These are phyloP conservation scores for Fusarium goolgardi DNA, from an alignment of 2,329 filamentous ascomycete genomes.

Conservation along the genomic window DNA sequence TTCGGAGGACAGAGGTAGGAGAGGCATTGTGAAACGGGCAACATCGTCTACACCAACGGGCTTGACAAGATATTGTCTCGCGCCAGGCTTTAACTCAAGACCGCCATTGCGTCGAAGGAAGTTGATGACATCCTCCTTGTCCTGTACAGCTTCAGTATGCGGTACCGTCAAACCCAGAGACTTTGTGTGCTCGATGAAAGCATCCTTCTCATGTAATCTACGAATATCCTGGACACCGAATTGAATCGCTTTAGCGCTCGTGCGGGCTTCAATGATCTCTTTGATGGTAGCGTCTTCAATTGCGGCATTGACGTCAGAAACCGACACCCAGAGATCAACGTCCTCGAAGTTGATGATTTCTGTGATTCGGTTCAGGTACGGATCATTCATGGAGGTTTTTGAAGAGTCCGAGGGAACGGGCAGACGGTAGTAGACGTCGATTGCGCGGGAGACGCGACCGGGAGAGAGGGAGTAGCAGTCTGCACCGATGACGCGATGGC, in stretches of 20 bases:
- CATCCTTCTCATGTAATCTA: slow-evolving; percentile 71
- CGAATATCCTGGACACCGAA: slow-evolving; percentile 67
- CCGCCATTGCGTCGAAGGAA: slow-evolving; percentile 58
- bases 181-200: slow-evolving; percentile 70
- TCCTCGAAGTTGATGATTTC: slow-evolving; percentile 69
- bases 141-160: slow-evolving; percentile 65
- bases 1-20: slow-evolving; percentile 67
- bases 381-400: slow-evolving; percentile 47
- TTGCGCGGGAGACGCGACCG: slow-evolving; percentile 68
- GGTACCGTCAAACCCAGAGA: slow-evolving; percentile 66
- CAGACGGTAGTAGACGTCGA: slow-evolving; percentile 65
- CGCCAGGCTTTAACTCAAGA: slow-evolving; percentile 39
- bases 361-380: slow-evolving; percentile 68
- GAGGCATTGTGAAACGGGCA: slow-evolving; percentile 70
- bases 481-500: slow-evolving; percentile 78
- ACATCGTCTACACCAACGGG: slow-evolving; percentile 71
- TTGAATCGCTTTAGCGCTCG: slow-evolving; percentile 71
- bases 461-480: slow-evolving; percentile 67
- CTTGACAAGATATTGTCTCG: slow-evolving; percentile 72
- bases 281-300: slow-evolving; percentile 75
- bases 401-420: slow-evolving; percentile 45
- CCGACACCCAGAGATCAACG: slow-evolving; percentile 78
- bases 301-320: slow-evolving; percentile 74
- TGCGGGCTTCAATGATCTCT: slow-evolving; percentile 68
- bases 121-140: slow-evolving; percentile 62